These are phyloP conservation scores for Salvia sclarea DNA, from an alignment of 305 asterid genomes.

Conservation along the genomic window DNA sequence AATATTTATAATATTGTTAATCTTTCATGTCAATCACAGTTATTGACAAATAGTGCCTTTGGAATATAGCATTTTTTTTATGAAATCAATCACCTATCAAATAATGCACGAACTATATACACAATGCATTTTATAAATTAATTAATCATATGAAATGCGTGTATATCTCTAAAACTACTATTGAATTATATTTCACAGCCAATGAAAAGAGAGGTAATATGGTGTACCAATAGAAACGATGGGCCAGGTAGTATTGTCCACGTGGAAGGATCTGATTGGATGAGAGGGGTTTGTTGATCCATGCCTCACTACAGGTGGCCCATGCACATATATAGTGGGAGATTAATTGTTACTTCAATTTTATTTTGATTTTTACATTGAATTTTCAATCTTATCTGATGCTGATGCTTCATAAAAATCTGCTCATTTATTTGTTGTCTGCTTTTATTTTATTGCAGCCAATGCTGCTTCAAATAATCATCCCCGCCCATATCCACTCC, in stretches of 20 bases:
- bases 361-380: neutral
- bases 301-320: constrained; percentile 45
- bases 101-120: neutral
- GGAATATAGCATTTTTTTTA: neutral
- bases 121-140: no score
- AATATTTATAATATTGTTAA: neutral
- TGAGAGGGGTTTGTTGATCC: constrained; percentile 48
- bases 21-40: constrained; percentile 22
- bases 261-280: constrained; percentile 51
- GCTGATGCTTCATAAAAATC: constrained; percentile 43
- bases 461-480: constrained; percentile 33
- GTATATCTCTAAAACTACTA: no score
- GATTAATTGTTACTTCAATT: constrained; percentile 32
- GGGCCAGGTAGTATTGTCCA: constrained; percentile 47
- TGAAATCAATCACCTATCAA: neutral
- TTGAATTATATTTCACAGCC: neutral
- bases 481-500: constrained; percentile 8
- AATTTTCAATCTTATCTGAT: constrained; percentile 35
- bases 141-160: no score
- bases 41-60: constrained; percentile 17
- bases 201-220: constrained; percentile 48
- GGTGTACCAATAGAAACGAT: constrained; percentile 42
- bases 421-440: constrained; percentile 40
- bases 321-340: constrained; percentile 44
- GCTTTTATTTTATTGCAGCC: constrained; percentile 42